These are phyloP conservation scores for Colletotrichum zoysiae DNA, from an alignment of 2,329 filamentous ascomycete genomes.

Conservation along the genomic window DNA sequence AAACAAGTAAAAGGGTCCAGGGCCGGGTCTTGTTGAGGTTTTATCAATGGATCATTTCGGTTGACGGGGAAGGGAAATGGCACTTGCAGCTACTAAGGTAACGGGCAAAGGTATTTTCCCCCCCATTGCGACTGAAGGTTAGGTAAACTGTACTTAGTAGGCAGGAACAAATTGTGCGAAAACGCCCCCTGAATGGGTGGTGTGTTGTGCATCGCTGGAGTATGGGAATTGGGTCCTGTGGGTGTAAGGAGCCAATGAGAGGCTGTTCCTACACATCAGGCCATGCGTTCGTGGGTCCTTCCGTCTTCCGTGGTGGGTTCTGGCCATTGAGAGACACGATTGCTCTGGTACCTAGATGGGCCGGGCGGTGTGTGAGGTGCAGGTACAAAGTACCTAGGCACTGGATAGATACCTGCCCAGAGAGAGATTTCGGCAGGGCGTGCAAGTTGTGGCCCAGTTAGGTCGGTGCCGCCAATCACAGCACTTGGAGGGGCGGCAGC, in stretches of 20 bases:
- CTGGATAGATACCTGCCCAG: too few relatives aligned
- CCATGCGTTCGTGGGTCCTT: slow-evolving; percentile 36
- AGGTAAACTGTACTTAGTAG: too few relatives aligned
- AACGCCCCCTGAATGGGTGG: slow-evolving; percentile 19
- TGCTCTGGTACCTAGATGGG: slow-evolving; percentile 24
- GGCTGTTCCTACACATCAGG: slow-evolving; percentile 26
- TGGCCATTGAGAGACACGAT: slow-evolving; percentile 12
- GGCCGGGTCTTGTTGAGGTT: slow-evolving; percentile 42
- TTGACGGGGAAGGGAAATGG: slow-evolving; percentile 41
- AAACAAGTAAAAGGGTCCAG: slow-evolving; percentile 33
- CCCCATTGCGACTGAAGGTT: slow-evolving; percentile 5
- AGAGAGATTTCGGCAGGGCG: slow-evolving; percentile 17
- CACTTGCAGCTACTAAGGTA: slow-evolving; percentile 19
- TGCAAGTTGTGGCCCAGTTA: background rate
- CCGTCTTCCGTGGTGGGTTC: slow-evolving; percentile 31
- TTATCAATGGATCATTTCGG: slow-evolving; percentile 44
- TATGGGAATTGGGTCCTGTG: background rate
- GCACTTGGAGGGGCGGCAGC: slow-evolving; percentile 1
- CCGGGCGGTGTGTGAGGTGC: slow-evolving; percentile 34
- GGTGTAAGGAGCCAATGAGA: slow-evolving; percentile 25
- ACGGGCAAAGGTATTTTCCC: slow-evolving; percentile 3
- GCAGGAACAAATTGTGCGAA: slow-evolving; percentile 28
- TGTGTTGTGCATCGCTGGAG: slow-evolving; percentile 18
- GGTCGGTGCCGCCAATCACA: slow-evolving; percentile 18
- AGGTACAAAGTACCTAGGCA: too few relatives aligned